Evolutionary conservation across 371 early-diverging fungal genomes (phyloP).

Genomic region (Lichtheimia hyalospora): DNA sequence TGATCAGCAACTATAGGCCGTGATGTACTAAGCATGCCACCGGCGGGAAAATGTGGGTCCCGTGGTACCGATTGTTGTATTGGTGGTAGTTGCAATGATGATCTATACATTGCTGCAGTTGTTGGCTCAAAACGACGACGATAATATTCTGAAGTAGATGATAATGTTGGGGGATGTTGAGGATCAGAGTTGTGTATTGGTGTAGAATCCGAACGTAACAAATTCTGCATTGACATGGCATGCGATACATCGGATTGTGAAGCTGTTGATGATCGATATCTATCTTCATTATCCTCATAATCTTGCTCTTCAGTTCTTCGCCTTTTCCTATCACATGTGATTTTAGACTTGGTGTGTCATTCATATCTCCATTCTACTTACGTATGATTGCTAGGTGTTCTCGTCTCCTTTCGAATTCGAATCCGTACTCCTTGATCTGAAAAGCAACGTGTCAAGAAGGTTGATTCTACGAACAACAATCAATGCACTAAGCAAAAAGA

Average conservation of each 20-base stretch:
- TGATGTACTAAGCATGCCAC: no score
- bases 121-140: not conserved
- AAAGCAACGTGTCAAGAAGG: conserved; percentile 84
- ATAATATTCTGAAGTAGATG: not conserved
- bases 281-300: not conserved
- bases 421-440: conserved; percentile 96
- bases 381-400: conserved; percentile 3
- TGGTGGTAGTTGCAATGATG: conserved; percentile 7
- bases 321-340: not conserved
- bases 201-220: not conserved
- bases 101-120: not conserved
- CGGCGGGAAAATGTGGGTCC: not conserved
- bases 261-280: not conserved
- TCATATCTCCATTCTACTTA: not conserved
- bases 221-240: conserved; percentile 16
- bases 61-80: not conserved
- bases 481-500: no score
- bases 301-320: conserved; percentile 3
- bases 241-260: not conserved
- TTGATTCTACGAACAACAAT: conserved; percentile 62
- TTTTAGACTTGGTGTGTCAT: no score
- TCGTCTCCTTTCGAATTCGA: conserved; percentile 76
- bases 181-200: not conserved
- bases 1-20: no score
- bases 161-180: not conserved